phyloP scores from a whole-genome alignment of 177 flowering plant species.

The Vitis hybrid region DNA sequence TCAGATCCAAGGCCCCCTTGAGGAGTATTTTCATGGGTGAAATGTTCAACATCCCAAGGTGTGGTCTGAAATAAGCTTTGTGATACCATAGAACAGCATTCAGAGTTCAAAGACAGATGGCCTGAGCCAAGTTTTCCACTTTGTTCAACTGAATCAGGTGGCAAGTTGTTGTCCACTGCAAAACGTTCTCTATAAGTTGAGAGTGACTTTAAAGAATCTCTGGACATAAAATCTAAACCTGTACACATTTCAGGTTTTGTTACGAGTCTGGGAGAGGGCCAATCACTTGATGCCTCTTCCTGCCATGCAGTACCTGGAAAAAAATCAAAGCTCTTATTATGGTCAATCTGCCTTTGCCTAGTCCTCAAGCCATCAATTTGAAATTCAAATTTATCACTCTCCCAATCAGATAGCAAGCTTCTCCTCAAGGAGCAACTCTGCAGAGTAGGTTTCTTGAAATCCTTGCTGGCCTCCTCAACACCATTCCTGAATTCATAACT shows the following conservation, averaged over 20 bases:
- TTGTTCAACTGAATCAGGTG: conserved; percentile 16
- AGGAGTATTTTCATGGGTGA: conserved; percentile 13
- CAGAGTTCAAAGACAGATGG: conserved; percentile 22
- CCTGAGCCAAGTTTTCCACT: conserved; percentile 15
- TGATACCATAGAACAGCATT: conserved; percentile 20
- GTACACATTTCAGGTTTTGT: conserved; percentile 8
- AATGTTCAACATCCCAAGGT: conserved; percentile 22
- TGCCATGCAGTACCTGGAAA: conserved; percentile 13
- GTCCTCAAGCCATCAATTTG: conserved; percentile 25
- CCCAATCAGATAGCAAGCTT: conserved; percentile 19
- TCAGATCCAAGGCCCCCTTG: conserved; percentile 19
- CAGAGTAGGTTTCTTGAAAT: conserved; percentile 27
- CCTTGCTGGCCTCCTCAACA: conserved; percentile 11
- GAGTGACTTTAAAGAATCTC: conserved; percentile 14
- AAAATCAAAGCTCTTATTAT: conserved; percentile 20
- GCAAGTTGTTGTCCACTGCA: conserved; percentile 15
- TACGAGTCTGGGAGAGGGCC: conserved; percentile 8
- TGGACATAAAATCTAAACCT: conserved; percentile 21
- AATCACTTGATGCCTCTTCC: conserved; percentile 18
- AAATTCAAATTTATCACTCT: conserved; percentile 24
- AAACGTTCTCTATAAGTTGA: conserved; percentile 14
- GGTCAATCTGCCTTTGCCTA: conserved; percentile 20
- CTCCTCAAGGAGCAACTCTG: conserved; percentile 33
- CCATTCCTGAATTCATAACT: conserved; percentile 20
- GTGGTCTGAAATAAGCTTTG: conserved; percentile 18